Evolutionary conservation across 1,284 basidiomycete genomes (phyloP).

Genomic region (Malassezia arunalokei): DNA sequence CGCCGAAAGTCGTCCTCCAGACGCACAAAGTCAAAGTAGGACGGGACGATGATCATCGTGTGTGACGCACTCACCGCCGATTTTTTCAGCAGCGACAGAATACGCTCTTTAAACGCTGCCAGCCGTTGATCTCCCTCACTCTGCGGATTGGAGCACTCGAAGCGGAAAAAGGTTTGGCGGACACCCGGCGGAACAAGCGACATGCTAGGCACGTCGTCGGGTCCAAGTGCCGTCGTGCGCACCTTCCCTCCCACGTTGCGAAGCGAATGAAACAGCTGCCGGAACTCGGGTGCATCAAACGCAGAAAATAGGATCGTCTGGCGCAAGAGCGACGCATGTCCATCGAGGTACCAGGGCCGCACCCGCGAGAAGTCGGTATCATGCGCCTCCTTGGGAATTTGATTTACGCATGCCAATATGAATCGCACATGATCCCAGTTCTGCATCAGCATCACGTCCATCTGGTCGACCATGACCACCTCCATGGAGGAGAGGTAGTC

Average conservation of each 20-base stretch:
- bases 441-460: conserved; percentile 90
- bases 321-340: conserved; percentile 62
- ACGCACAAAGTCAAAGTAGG: conserved; percentile 91
- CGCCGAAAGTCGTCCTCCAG: conserved; percentile 70
- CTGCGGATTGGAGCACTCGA: conserved; percentile 61
- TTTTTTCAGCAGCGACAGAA: conserved; percentile 67
- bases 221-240: conserved; percentile 10
- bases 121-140: conserved; percentile 79
- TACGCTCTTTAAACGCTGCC: conserved; percentile 69
- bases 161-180: conserved; percentile 58
- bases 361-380: conserved; percentile 92
- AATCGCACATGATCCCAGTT: conserved; percentile 99
- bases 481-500: conserved; percentile 92
- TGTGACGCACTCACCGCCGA: conserved; percentile 82
- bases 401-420: conserved; percentile 69
- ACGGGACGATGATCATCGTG: conserved; percentile 78
- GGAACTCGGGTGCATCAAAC: conserved; percentile 77
- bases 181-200: conserved; percentile 22
- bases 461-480: conserved; percentile 78
- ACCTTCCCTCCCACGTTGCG: conserved; percentile 76
- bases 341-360: conserved; percentile 94
- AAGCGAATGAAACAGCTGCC: conserved; percentile 64
- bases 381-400: conserved; percentile 78
- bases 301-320: conserved; percentile 80
- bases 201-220: conserved; percentile 18